Evolutionary conservation across 768 basidiomycete species (phyloP), one percentile per base, ranked within the genome.

Genomic region (Hericium erinaceus): DNA sequence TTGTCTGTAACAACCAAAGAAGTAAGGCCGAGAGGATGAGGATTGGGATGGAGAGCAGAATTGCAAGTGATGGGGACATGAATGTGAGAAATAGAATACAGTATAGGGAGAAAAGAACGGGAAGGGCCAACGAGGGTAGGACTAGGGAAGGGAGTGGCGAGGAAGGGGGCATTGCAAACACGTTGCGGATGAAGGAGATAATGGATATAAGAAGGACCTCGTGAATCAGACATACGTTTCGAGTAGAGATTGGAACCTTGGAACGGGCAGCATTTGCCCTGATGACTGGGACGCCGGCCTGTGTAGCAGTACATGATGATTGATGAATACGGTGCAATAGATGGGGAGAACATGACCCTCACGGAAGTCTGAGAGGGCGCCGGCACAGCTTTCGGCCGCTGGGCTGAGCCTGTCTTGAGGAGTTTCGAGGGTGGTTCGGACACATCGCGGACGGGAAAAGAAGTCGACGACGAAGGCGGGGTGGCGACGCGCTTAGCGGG

Each of bases 221-320:
- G 33, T 26, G 22, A 54, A 22, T 40, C 18, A 18, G 33, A 67
- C 11, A 66, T 52, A 84, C 85, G 77, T 92, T 88, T 39, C 92
- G 80, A 52, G 88, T 83, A 4, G 84, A 82, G 48, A 92, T 63
- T 1, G 92, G 75, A 18, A 93, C 81, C 44, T 75, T 74, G n/a
- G 89, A 92, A 57, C 78, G 80, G 0, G 83, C 84, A 3, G 87
- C 78, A 67, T 79, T 84, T 56, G 85, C 72, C 67, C 77, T 76
- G 39, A 93, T 78, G 52, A 85, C 65, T 4, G 90, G 90, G 0
- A 75, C 80, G 28, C 85, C 86, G 39, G 75, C 72, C 82, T 87
- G 56, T 48, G 20, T 18, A 10, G 49, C 49, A 26, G 49, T 26
- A 37, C 49, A 37, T 24, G 49, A 51, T n/a, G 24, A 13, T 7